These are phyloP conservation scores for Leishmania martiniquensis DNA, from an alignment of 208 protist species.

Conservation along the genomic window DNA sequence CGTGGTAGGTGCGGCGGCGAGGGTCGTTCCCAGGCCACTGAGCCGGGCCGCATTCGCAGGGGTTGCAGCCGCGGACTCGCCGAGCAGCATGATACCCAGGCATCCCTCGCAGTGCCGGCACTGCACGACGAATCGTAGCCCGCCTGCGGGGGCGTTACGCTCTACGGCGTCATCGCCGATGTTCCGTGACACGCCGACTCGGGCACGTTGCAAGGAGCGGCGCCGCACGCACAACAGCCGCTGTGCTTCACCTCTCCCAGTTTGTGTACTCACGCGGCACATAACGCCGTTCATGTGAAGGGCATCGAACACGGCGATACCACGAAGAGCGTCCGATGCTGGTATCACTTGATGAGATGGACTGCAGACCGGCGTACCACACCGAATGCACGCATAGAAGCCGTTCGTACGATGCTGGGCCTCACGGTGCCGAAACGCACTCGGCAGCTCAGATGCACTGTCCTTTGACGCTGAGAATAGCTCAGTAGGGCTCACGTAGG, in stretches of 20 bases:
- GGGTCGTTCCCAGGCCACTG: neutral
- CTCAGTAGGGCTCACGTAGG: slow-evolving; percentile 31
- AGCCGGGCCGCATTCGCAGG: neutral
- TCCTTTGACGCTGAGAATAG: neutral
- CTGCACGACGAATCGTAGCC: slow-evolving; percentile 41
- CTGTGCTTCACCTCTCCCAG: neutral
- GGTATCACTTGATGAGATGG: slow-evolving; percentile 59
- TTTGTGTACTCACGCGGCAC: slow-evolving; percentile 42
- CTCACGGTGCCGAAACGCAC: slow-evolving; percentile 37
- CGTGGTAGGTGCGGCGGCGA: neutral
- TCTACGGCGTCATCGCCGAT: neutral
- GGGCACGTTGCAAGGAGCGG: neutral
- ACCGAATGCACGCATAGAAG: slow-evolving; percentile 83
- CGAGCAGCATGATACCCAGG: slow-evolving; percentile 50
- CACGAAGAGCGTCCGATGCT: slow-evolving; percentile 29
- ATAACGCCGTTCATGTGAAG: slow-evolving; percentile 40
- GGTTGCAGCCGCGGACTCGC: neutral
- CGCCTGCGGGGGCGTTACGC: neutral
- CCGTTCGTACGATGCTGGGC: slow-evolving; percentile 36
- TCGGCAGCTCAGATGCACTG: neutral
- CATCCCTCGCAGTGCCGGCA: slow-evolving; percentile 70
- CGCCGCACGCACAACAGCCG: neutral
- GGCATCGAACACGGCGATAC: slow-evolving; percentile 60
- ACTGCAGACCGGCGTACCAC: slow-evolving; percentile 53
- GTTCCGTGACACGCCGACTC: neutral